Conservation (phyloP, 1,284 basidiomycete genomes). For the Pascua sp. region DNA sequence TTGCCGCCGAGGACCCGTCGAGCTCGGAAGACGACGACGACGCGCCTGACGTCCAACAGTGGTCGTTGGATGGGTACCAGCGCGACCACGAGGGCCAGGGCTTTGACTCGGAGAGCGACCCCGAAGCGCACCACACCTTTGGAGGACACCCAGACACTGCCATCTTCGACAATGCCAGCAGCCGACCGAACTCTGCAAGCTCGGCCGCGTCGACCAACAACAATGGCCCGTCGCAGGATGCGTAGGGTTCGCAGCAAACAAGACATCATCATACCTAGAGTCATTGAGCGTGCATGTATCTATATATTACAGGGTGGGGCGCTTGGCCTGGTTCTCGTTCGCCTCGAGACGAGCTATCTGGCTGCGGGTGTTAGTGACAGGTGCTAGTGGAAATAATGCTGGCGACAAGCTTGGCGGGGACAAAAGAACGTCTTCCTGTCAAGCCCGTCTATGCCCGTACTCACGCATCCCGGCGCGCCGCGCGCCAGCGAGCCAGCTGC, state of each 20-base stretch:
- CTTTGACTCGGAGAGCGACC: not conserved
- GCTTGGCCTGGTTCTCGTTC: constrained; percentile 36
- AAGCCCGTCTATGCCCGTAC: constrained; percentile 27
- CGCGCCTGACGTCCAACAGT: constrained; percentile 1
- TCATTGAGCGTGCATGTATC: constrained; percentile 15
- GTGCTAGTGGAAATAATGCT: not conserved
- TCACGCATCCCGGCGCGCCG: constrained; percentile 76
- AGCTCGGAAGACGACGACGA: constrained; percentile 14
- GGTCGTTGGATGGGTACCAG: too few species aligned
- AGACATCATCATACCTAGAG: constrained; percentile 2
- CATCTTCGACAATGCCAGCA: constrained; percentile 1
- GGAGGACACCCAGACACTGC: too few species aligned
- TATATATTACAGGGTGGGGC: constrained; percentile 18
- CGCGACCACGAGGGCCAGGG: constrained; percentile 1
- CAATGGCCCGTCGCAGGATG: too few species aligned
- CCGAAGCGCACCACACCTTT: not conserved
- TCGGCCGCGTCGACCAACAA: too few species aligned
- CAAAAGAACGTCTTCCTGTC: not conserved
- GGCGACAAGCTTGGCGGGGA: not conserved
- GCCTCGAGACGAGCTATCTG: constrained; percentile 50
- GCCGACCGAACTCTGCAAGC: not conserved
- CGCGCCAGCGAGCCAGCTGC: constrained; percentile 89
- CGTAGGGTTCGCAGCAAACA: too few species aligned
- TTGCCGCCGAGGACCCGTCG: constrained; percentile 18
- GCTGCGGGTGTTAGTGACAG: constrained; percentile 29